phyloP scores from a whole-genome alignment of 495 filamentous ascomycete species.

The Delitschia confertaspora region DNA sequence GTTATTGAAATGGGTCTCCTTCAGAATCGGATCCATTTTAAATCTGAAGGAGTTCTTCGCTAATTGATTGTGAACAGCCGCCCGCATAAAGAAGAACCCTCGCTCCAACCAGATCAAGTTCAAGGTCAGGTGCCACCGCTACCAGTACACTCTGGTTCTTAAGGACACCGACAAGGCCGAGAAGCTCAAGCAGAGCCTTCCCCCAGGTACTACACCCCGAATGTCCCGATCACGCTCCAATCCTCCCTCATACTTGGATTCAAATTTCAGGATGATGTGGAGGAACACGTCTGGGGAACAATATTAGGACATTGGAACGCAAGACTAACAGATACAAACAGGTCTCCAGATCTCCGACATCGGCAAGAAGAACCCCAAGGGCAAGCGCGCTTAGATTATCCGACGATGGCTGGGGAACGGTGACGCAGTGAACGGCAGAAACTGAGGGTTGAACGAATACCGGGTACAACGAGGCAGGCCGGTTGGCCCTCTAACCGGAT shows the following conservation, averaged over 20 bases:
- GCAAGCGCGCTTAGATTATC: conserved; percentile 35
- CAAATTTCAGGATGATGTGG: background rate
- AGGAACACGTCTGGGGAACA: background rate
- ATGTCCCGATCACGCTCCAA: too few species aligned
- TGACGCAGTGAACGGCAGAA: background rate
- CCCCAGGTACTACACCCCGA: conserved; percentile 63
- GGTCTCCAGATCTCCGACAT: conserved; percentile 69
- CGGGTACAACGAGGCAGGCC: too few species aligned
- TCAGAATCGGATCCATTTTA: too few species aligned
- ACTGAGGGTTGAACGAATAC: background rate
- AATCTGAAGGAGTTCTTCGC: conserved; percentile 5
- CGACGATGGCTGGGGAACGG: background rate
- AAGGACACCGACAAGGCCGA: conserved; percentile 97
- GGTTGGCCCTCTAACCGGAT: too few species aligned
- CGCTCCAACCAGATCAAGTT: conserved; percentile 90
- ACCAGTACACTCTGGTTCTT: conserved; percentile 94
- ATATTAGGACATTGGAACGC: too few species aligned
- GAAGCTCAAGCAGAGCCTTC: conserved; percentile 98
- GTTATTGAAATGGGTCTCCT: background rate
- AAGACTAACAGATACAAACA: conserved; percentile 37
- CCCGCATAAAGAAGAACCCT: conserved; percentile 94
- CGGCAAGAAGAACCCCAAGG: conserved; percentile 64
- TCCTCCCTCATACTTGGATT: too few species aligned
- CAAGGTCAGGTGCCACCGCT: conserved; percentile 95
- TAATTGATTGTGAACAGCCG: conserved; percentile 49